Evolutionary conservation across 2,329 filamentous ascomycete species (phyloP).

Genomic region (Trichoderma asperellum): DNA sequence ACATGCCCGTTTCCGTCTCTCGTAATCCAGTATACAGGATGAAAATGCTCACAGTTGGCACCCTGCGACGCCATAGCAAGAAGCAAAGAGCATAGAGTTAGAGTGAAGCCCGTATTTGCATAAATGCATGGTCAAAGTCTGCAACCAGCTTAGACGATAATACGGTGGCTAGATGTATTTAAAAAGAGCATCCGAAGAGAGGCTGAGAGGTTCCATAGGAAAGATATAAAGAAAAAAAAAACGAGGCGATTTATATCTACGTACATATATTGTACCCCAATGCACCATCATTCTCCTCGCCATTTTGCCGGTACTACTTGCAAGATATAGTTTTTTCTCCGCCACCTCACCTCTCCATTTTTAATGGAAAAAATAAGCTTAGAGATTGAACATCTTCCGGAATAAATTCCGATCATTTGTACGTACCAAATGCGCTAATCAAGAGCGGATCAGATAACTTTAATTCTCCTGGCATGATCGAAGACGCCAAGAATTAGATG

Average conservation of each 20-base stretch:
- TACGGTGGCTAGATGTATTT: not conserved
- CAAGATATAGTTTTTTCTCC: not conserved
- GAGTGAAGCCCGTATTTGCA: not conserved
- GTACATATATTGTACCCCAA: not conserved
- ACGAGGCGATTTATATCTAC: not conserved
- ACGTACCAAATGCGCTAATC: not conserved
- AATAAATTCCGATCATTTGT: not conserved
- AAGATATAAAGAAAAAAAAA: not conserved
- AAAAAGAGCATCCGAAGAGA: not conserved
- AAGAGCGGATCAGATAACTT: slow-evolving; percentile 21
- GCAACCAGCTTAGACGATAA: not conserved
- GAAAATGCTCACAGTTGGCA: not conserved
- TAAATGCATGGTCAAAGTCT: not conserved
- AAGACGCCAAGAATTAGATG: slow-evolving; percentile 1
- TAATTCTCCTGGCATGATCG: not conserved
- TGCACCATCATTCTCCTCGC: not conserved
- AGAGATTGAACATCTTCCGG: not conserved
- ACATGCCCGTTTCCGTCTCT: not conserved
- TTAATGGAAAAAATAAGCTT: not conserved
- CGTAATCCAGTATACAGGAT: not conserved
- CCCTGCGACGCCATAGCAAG: not conserved
- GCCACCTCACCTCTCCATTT: not conserved
- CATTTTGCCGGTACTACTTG: not conserved
- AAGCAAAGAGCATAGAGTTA: not conserved
- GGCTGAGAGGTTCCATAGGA: not conserved